Conservation (phyloP, 225 moss, liverwort and hornwort genomes). For the Antitrichia curtipendula region DNA sequence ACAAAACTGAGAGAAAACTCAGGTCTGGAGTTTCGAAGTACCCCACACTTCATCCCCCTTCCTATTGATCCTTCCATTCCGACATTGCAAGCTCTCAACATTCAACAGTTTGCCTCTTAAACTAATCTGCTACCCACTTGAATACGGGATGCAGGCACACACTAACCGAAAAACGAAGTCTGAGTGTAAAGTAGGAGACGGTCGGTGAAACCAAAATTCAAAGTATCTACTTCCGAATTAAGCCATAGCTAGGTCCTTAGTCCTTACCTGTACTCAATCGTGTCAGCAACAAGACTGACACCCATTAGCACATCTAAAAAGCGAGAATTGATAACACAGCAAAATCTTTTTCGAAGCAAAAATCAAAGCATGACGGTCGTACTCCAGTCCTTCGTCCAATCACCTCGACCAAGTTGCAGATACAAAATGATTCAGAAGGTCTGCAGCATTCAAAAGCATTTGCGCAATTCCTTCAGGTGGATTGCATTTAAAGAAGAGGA, state of each 20-base stretch:
- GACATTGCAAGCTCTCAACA: background rate
- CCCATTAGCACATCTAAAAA: background rate
- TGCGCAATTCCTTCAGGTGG: background rate
- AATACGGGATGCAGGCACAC: background rate
- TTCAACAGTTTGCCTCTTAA: background rate
- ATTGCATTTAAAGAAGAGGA: background rate
- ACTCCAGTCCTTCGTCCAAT: background rate
- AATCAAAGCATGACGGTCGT: background rate
- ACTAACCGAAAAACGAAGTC: background rate
- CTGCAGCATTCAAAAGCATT: background rate
- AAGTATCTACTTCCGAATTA: background rate
- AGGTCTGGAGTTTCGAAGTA: background rate
- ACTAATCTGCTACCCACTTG: background rate
- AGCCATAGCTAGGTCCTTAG: background rate
- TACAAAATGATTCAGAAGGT: background rate
- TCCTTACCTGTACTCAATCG: no score
- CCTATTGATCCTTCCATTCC: background rate
- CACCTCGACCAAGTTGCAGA: background rate
- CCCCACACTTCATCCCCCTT: background rate
- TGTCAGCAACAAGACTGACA: background rate
- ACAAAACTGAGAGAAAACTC: background rate
- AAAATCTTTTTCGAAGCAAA: background rate
- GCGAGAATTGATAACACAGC: background rate
- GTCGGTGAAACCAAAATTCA: background rate
- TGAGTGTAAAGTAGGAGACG: no score